Conservation (phyloP, 2,329 filamentous ascomycete genomes). For the Fusarium tupiense region DNA sequence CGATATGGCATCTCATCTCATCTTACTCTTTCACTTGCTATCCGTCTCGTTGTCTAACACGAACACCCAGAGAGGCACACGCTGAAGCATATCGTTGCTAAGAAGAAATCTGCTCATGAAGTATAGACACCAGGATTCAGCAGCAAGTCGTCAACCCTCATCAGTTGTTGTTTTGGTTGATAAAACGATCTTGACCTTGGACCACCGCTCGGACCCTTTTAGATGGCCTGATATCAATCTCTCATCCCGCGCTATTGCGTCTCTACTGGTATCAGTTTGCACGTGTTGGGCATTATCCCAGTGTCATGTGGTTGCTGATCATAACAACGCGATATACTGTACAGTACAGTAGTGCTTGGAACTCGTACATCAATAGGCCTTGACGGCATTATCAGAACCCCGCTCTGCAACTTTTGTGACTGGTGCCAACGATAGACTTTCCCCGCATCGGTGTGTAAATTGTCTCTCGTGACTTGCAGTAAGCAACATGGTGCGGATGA, state of each 20-base stretch:
- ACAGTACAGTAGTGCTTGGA: neutral
- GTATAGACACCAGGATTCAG: neutral
- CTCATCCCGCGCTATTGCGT: conserved; percentile 8
- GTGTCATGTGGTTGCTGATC: conserved; percentile 39
- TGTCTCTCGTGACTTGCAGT: conserved; percentile 28
- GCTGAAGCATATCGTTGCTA: neutral
- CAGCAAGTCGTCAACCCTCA: neutral
- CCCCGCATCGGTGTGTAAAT: conserved; percentile 27
- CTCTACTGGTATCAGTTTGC: conserved; percentile 4
- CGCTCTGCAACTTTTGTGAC: conserved; percentile 10
- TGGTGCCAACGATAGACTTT: conserved; percentile 28
- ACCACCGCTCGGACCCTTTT: conserved; percentile 16
- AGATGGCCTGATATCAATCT: conserved; percentile 12
- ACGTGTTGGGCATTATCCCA: conserved; percentile 27
- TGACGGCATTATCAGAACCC: conserved; percentile 16
- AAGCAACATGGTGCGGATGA: conserved; percentile 17
- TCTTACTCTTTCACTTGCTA: neutral
- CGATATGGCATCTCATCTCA: neutral
- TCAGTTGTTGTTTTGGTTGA: neutral
- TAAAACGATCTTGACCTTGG: neutral
- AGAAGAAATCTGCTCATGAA: neutral
- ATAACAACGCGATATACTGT: neutral
- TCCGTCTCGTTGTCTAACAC: neutral
- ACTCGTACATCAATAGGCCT: conserved; percentile 8
- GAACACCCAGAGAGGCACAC: neutral